Conservation (phyloP, 352 stramenopile genomes). For the Phytophthora quininea region DNA sequence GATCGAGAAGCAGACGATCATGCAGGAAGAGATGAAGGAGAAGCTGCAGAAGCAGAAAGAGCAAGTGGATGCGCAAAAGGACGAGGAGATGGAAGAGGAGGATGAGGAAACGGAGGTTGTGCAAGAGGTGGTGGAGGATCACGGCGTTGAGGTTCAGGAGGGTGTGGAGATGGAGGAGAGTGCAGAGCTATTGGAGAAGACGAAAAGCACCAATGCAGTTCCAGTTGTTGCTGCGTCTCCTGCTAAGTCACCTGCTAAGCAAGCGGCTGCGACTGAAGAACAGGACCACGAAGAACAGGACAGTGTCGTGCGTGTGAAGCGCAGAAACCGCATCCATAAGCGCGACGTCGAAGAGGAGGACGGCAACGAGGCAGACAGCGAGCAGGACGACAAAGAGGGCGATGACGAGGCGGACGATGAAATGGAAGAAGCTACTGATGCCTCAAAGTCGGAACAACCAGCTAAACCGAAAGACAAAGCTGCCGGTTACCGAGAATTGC, state of each 20-base stretch:
- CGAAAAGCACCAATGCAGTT: background rate
- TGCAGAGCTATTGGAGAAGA: too few species aligned
- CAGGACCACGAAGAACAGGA: constrained; percentile 23
- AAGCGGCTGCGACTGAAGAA: background rate
- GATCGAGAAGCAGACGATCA: constrained; percentile 68
- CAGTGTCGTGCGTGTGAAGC: constrained; percentile 28
- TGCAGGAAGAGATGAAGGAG: constrained; percentile 50
- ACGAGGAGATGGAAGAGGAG: constrained; percentile 23
- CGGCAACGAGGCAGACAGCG: constrained; percentile 65
- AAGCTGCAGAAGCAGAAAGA: constrained; percentile 17
- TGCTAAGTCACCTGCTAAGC: background rate
- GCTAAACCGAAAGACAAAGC: constrained; percentile 55
- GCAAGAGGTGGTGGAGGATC: constrained; percentile 13
- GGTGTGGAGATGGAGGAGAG: too few species aligned
- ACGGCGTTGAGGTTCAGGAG: constrained; percentile 9
- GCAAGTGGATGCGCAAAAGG: constrained; percentile 10
- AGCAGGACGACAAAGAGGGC: constrained; percentile 49
- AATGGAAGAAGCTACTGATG: constrained; percentile 27
- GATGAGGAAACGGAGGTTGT: constrained; percentile 4
- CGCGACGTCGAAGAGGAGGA: constrained; percentile 59
- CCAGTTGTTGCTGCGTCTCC: background rate
- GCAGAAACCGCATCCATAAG: constrained; percentile 48
- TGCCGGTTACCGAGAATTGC: constrained; percentile 66
- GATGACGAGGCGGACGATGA: constrained; percentile 30
- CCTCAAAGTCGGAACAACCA: constrained; percentile 18